Conservation (phyloP, 345 rosid genomes). For the Draba incana region DNA sequence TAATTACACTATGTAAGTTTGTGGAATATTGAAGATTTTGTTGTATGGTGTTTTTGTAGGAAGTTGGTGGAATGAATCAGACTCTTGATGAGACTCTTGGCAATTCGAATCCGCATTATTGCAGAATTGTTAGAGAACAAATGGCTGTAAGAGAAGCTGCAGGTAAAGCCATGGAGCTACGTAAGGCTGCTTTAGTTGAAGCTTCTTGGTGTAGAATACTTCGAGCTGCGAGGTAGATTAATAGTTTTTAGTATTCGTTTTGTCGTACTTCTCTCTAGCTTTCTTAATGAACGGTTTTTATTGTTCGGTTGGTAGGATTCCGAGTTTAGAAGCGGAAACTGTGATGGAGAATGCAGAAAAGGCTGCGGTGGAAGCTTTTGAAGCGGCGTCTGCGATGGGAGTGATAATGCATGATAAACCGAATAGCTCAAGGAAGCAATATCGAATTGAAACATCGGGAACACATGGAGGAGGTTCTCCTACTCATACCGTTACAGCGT, state of each 20-base stretch:
- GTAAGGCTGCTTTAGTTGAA: conserved; percentile 89
- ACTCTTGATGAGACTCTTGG: conserved; percentile 92
- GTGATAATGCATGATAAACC: conserved; percentile 87
- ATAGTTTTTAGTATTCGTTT: background rate
- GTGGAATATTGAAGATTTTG: background rate
- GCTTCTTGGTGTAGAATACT: conserved; percentile 96
- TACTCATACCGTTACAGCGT: conserved; percentile 76
- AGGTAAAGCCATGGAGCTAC: conserved; percentile 78
- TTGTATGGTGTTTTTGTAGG: conserved; percentile 53
- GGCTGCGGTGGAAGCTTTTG: conserved; percentile 79
- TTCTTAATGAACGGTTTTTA: background rate
- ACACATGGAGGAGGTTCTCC: conserved; percentile 56
- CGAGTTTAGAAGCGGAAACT: conserved; percentile 73
- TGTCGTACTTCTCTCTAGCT: background rate
- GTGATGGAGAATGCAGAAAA: conserved; percentile 65
- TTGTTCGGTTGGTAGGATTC: conserved; percentile 55
- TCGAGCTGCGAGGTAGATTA: conserved; percentile 76
- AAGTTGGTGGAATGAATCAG: conserved; percentile 82
- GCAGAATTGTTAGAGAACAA: conserved; percentile 81
- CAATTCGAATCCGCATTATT: conserved; percentile 89
- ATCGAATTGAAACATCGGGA: conserved; percentile 56
- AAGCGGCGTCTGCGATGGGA: conserved; percentile 84
- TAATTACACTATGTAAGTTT: background rate
- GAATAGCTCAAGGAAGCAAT: conserved; percentile 57
- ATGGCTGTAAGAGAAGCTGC: conserved; percentile 95